These are phyloP conservation scores for Dactylonectria estremocensis DNA, from an alignment of 2,329 filamentous ascomycete species.

Conservation along the genomic window DNA sequence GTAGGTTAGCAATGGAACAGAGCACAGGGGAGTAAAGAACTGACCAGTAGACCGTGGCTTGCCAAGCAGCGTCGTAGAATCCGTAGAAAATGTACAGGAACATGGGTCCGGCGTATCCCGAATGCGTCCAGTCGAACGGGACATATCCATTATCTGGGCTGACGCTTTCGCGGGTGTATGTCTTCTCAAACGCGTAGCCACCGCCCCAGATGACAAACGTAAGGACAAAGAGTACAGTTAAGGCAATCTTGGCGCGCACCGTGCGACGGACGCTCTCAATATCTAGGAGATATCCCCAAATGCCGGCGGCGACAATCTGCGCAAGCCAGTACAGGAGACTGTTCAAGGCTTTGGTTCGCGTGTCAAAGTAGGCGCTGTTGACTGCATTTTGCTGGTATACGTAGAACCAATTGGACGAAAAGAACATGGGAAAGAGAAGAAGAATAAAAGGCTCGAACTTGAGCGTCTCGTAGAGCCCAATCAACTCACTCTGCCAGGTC, in stretches of 20 bases:
- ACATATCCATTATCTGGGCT: slow-evolving; percentile 21
- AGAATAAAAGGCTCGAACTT: slow-evolving; percentile 78
- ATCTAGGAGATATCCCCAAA: slow-evolving; percentile 83
- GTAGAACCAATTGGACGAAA: slow-evolving; percentile 88
- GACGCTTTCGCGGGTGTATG: slow-evolving; percentile 41
- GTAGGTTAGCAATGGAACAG: slow-evolving; percentile 47
- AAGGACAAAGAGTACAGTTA: slow-evolving; percentile 74
- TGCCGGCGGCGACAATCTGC: slow-evolving; percentile 82
- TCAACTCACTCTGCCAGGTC: slow-evolving; percentile 84
- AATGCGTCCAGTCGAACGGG: slow-evolving; percentile 74
- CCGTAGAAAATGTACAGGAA: slow-evolving; percentile 94
- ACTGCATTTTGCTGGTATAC: slow-evolving; percentile 84
- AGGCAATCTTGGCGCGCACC: slow-evolving; percentile 76
- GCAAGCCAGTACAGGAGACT: slow-evolving; percentile 79
- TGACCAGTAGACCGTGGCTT: slow-evolving; percentile 93
- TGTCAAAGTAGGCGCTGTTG: slow-evolving; percentile 80
- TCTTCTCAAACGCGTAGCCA: slow-evolving; percentile 81
- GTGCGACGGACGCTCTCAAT: slow-evolving; percentile 71
- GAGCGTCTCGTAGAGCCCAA: slow-evolving; percentile 83
- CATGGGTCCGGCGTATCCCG: slow-evolving; percentile 82
- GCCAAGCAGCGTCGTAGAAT: slow-evolving; percentile 91
- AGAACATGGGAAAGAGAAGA: slow-evolving; percentile 85
- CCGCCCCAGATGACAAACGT: slow-evolving; percentile 88
- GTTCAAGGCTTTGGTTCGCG: slow-evolving; percentile 82
- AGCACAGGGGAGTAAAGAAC: slow-evolving; percentile 62